Conservation (phyloP, 179 eudicot species). For the Beta macrorhiza region DNA sequence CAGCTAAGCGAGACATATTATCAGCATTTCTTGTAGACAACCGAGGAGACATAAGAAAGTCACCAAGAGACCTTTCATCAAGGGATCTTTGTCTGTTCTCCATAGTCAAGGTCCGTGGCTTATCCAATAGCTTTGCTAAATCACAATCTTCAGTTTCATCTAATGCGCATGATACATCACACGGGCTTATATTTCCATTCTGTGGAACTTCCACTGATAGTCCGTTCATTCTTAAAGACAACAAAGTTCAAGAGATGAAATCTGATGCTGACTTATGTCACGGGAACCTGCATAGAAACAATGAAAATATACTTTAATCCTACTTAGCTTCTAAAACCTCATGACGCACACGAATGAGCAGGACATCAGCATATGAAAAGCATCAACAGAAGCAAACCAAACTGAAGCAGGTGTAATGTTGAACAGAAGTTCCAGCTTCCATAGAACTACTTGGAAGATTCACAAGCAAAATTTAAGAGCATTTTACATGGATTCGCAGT, state of each 20-base stretch:
- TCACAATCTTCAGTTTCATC: conserved; percentile 55
- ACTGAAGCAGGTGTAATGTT: no score
- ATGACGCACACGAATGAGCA: neutral
- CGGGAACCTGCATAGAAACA: neutral
- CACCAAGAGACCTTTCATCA: conserved; percentile 65
- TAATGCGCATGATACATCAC: conserved; percentile 20
- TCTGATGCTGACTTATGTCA: neutral
- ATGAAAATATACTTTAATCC: neutral
- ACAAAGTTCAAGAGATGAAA: neutral
- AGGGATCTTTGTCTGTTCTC: conserved; percentile 72
- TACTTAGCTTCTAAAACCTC: neutral
- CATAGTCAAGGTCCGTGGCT: conserved; percentile 54
- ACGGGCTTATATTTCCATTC: conserved; percentile 28
- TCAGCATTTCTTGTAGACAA: conserved; percentile 44
- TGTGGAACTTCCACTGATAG: conserved; percentile 19
- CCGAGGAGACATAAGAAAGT: conserved; percentile 48
- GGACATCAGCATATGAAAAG: neutral
- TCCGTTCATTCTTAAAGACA: conserved; percentile 4
- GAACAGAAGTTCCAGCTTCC: no score
- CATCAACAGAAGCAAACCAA: neutral
- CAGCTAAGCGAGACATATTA: conserved; percentile 34
- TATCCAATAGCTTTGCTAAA: conserved; percentile 50
- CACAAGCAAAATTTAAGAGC: neutral
- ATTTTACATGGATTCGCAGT: neutral
- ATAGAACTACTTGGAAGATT: neutral